Evolutionary conservation across 2,329 filamentous ascomycete species (phyloP), one percentile per base, ranked within the genome.

Genomic region (Calonectria leucothoes): DNA sequence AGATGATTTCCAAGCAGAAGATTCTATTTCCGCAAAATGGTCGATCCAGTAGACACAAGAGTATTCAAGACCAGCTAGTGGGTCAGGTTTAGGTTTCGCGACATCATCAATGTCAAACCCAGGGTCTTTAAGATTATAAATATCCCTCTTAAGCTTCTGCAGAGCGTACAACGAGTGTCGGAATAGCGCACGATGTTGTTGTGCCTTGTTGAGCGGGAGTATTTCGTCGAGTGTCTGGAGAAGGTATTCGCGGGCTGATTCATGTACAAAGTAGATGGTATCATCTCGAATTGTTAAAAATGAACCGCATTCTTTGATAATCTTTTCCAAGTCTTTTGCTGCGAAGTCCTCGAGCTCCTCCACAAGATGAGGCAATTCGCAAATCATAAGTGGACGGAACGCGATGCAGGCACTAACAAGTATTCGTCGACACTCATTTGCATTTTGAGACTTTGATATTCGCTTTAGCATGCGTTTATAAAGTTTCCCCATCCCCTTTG

Each of bases 191-290:
- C 78, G 45, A 67, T 88, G 84, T 23, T 76, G 70, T 2, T 77
- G 49, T 31, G 67, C 48, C 6, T 64, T 35, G 4, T 83, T 81
- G 29, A 20, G 55, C 7, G 82, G 80, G 48, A 86, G 83, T 7
- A 86, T 77, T 20, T 68, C 20, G 6, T 66, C 68, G 63, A 74
- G 75, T 8, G 79, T 72, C 25, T 76, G 42, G 86, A 55, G 39
- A 2, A 89, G 70, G 74, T 80, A 86, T 23, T 88, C 86, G 72
- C 86, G 86, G 0, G 85, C 87, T 6, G 86, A 87, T 69, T 87
- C 82, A 75, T 88, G 85, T 2, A 88, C 80, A 75, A 86, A 82
- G 63, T 78, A 83, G 10, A 87, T 51, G 0, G 29, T 74, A 2
- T 49, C 70, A 0, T 83, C 67, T 42, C 77, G 79, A 42, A 85